Conservation (phyloP, 257 asterid species). For the Solanum bulbocastanum region DNA sequence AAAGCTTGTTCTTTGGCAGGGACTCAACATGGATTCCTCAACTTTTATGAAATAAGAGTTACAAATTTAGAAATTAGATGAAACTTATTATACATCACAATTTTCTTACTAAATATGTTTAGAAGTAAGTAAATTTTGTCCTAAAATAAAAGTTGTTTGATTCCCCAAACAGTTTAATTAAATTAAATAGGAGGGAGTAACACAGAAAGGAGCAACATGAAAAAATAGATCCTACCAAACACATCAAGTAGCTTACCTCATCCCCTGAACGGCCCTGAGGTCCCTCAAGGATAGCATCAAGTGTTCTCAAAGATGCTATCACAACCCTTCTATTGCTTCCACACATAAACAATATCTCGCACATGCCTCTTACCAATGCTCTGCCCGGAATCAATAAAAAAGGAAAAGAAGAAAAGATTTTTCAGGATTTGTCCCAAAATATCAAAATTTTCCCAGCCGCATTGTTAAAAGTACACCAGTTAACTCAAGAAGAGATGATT, state of each 20-base stretch:
- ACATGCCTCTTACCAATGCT: slow-evolving; percentile 86
- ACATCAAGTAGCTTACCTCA: slow-evolving; percentile 37
- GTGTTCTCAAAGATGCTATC: slow-evolving; percentile 52
- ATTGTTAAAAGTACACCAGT: neutral
- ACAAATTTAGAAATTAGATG: neutral
- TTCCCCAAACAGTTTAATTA: neutral
- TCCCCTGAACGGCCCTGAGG: slow-evolving; percentile 40
- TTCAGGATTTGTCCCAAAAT: neutral
- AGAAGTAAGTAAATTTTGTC: neutral
- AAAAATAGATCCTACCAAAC: neutral
- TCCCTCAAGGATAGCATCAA: slow-evolving; percentile 22
- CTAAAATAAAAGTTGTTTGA: neutral
- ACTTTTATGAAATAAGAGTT: neutral
- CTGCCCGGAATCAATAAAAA: slow-evolving; percentile 22
- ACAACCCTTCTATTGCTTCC: slow-evolving; percentile 68
- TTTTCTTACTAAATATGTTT: neutral
- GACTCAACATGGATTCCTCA: neutral
- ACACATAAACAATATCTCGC: slow-evolving; percentile 85
- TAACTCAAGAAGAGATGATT: neutral
- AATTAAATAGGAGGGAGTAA: neutral
- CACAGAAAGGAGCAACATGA: neutral
- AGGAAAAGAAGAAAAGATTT: slow-evolving; percentile 2
- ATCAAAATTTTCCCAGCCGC: neutral
- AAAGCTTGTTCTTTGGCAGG: neutral
- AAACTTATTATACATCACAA: neutral